Evolutionary conservation across 495 filamentous ascomycete genomes (phyloP), one percentile per base, ranked within the genome.

Genomic region (Lentithecium fluviatile): DNA sequence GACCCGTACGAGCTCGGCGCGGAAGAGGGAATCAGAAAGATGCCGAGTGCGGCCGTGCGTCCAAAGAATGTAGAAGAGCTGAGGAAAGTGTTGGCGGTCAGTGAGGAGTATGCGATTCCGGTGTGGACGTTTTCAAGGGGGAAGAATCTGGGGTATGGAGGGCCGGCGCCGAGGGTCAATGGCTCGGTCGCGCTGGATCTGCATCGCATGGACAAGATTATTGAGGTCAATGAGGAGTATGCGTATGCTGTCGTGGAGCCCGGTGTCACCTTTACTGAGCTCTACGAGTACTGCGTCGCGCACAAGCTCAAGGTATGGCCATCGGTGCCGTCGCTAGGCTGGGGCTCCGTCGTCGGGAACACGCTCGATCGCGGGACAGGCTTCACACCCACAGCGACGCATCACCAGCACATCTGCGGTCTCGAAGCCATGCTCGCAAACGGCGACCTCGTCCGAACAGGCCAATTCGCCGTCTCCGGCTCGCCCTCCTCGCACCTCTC

Each of bases 1-100:
- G 76, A 77, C 46, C 77, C 77, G 11, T 79, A 78, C 50, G 75
- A 79, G 60, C 60, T 77, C 11, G 55, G 64, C 45, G 50, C 70
- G 66, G 61, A 61, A 62, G 52, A 72, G 71, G 60, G 61, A 24
- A 67, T 70, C 58, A 61, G 76, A 23, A 74, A 74, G 56, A 69
- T 75, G 23, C 76, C 77, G 4, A 73, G 73, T 65, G 76, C 75
- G 4, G 76, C 77, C 1, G 74, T 78, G 15, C 73, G 72, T 70
- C 61, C 61, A 13, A 64, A 64, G 61, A 48, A 32, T 25, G 34
- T 59, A 6, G 61, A 59, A 7, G 61, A 64, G 43, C 23, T 64
- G 54, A 46, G 40, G 21, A 34, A 29, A 17, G 45, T 64, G 8
- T 25, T 64, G 47, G 46, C 32, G 2, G 40, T 64, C 13, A 46